Percentiles rank a stretch among this genome's conserved stretches.
These are phyloP conservation scores for Fusarium domesticum DNA, from an alignment of 2,329 filamentous ascomycete species.

Conservation along the genomic window DNA sequence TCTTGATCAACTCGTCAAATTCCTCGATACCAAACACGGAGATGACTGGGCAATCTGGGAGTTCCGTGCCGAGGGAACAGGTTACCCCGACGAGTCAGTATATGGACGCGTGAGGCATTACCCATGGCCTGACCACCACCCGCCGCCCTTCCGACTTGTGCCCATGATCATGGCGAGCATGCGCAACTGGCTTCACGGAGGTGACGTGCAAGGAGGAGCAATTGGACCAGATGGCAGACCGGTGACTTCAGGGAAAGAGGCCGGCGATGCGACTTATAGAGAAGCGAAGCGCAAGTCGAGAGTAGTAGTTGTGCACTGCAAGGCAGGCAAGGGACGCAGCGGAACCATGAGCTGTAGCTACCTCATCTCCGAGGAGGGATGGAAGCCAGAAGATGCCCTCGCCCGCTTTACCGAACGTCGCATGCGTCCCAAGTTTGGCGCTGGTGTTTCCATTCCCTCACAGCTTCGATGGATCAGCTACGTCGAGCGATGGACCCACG, in stretches of 20 bases:
- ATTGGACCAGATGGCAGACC: constrained; percentile 15
- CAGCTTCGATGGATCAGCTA: constrained; percentile 87
- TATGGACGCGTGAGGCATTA: constrained; percentile 85
- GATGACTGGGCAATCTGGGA: constrained; percentile 95
- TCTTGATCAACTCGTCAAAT: constrained; percentile 79
- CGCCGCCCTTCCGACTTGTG: constrained; percentile 85
- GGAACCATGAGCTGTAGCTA: constrained; percentile 87
- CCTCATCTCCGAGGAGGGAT: constrained; percentile 78
- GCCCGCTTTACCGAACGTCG: constrained; percentile 69
- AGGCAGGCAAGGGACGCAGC: constrained; percentile 91
- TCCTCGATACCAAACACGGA: constrained; percentile 81
- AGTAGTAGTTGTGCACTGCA: constrained; percentile 92
- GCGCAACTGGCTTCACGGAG: constrained; percentile 75
- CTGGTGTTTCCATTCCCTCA: constrained; percentile 88
- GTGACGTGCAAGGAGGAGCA: constrained; percentile 36
- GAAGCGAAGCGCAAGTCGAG: constrained; percentile 44
- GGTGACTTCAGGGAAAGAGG: constrained; percentile 11
- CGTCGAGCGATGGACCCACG: constrained; percentile 77
- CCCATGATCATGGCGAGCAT: constrained; percentile 89
- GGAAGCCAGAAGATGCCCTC: constrained; percentile 52
- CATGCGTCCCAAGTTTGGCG: constrained; percentile 86
- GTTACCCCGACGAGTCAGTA: constrained; percentile 88
- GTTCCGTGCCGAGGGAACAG: constrained; percentile 93
- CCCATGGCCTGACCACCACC: constrained; percentile 96
- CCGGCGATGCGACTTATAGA: constrained; percentile 28